Evolutionary conservation across 352 stramenopile genomes (phyloP), one percentile per base, ranked within the genome.

Genomic region (Globisporangium echinulatum): DNA sequence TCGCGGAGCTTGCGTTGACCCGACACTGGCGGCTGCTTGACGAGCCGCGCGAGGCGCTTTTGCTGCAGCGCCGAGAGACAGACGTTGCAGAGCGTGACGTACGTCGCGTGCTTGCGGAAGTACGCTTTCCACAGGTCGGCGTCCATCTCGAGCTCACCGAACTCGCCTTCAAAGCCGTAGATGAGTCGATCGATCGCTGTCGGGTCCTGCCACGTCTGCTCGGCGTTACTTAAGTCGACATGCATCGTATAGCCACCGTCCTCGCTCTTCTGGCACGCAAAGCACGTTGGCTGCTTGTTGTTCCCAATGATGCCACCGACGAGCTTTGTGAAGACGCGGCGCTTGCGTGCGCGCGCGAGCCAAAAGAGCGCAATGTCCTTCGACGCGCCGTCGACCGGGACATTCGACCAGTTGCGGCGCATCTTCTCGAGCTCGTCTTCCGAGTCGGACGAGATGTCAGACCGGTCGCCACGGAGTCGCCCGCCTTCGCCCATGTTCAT

Each of bases 91-190:
- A 96, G 82, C 46, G 96, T 99, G 54, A 96, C 82, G 69, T 93
- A 98, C 52, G 73, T 74, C 11, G 94, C 96, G 59, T 97, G 85
- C 66, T 96, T 93, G 61, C 93, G 82, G 69, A 98, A 98, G 76
- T 95, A 99, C 19, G 96, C 93, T 76, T 98, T 98, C 96, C 96
- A 99, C 5, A 98, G 72, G 65, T 97, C 89, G 0, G 77, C 63
- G 59, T 98, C 88, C 58, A 87, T 78, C 70, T 98, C 93, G 47
- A 81, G 61, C 17, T 80, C 70, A 37, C 88, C 90, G 62, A 97
- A 97, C 50, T 91, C 77, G 11, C 37, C 67, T 56, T 93, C 82
- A 54, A 91, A 93, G 13, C 71, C 81, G 52, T 83, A 62, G 40
- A 93, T 91, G 7, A 93, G 71, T 36, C 75, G 75, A 55, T 97